Evolutionary conservation across 306 rosid species (phyloP).

Genomic region (Chamaecrista fasciculata): DNA sequence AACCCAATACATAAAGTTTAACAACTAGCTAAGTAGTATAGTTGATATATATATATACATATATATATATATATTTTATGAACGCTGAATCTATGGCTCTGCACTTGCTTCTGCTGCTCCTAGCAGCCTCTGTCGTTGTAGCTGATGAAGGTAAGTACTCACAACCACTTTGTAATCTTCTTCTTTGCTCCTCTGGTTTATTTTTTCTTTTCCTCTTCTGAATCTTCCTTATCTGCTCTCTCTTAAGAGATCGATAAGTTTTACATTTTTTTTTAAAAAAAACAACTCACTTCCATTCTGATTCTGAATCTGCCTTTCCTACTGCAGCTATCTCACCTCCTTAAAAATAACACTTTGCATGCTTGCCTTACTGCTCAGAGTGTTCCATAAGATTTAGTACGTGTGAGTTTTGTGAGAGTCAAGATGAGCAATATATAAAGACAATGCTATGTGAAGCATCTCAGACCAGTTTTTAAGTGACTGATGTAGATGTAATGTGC

Average conservation of each 20-base stretch:
- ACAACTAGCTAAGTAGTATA: too few relatives aligned
- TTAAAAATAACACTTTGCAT: background rate
- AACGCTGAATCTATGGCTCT: conserved; percentile 46
- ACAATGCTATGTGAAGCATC: too few relatives aligned
- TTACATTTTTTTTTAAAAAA: background rate
- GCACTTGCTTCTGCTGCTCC: conserved; percentile 46
- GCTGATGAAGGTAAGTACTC: conserved; percentile 63
- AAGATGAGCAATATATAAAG: background rate
- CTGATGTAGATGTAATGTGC: too few relatives aligned
- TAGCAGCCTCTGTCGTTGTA: conserved; percentile 38
- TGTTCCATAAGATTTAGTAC: background rate
- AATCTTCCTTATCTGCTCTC: background rate
- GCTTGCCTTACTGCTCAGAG: background rate
- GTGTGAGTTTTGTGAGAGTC: background rate
- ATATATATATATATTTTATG: too few relatives aligned
- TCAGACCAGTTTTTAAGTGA: too few relatives aligned
- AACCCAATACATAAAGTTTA: too few relatives aligned
- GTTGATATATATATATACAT: too few relatives aligned
- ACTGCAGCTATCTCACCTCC: background rate
- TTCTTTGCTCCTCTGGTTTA: too few relatives aligned
- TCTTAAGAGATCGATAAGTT: background rate
- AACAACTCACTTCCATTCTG: conserved; percentile 6
- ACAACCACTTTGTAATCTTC: background rate
- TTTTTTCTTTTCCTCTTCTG: background rate
- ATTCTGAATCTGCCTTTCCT: background rate